phyloP scores from a whole-genome alignment of 805 yeast genomes.

The Candida boidinii region DNA sequence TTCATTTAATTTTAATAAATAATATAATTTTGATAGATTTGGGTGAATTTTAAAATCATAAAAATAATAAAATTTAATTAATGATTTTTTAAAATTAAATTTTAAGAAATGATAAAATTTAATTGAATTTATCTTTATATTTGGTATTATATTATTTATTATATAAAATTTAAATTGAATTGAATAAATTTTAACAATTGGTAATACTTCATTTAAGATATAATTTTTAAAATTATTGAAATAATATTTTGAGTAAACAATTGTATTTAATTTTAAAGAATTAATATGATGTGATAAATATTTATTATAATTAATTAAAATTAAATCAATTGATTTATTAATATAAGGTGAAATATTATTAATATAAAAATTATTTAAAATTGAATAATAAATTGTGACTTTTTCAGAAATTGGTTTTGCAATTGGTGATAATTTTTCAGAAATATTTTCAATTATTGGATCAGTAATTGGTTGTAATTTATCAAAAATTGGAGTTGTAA shows the following conservation, averaged over 20 bases:
- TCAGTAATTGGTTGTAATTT: no score
- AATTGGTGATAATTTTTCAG: constrained; percentile 8
- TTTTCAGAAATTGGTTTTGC: constrained; percentile 8
- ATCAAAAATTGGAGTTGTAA: constrained; percentile 7
- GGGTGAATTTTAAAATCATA: not conserved
- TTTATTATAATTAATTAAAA: constrained; percentile 4
- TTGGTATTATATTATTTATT: not conserved
- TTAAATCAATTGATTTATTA: constrained; percentile 6
- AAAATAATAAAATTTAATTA: not conserved
- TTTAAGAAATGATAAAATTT: not conserved
- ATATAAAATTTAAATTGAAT: no score
- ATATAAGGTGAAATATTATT: no score
- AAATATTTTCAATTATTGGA: constrained; percentile 7
- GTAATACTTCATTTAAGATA: no score
- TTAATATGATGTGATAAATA: constrained; percentile 13
- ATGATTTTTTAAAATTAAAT: not conserved
- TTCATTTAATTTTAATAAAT: constrained; percentile 7
- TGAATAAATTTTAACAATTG: no score
- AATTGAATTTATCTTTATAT: not conserved
- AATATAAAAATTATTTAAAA: no score
- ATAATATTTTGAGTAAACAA: no score
- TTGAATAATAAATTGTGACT: constrained; percentile 18
- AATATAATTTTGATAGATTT: constrained; percentile 3
- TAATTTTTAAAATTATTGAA: no score
- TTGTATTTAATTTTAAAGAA: not conserved